phyloP scores from a whole-genome alignment of 805 yeast species.

The Ogataea naganishii region DNA sequence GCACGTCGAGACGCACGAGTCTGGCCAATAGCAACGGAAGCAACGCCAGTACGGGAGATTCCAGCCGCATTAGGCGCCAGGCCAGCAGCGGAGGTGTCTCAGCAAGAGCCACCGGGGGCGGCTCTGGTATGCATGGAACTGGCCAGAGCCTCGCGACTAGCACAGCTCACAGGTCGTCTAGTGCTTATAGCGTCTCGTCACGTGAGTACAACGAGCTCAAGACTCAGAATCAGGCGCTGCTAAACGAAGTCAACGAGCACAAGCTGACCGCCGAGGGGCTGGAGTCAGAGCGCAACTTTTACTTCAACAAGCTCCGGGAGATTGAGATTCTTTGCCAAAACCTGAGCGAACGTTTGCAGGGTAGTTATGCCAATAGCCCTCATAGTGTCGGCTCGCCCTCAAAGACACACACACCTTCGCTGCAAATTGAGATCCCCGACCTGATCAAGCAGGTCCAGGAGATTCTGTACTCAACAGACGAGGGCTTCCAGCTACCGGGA shows the following conservation, averaged over 20 bases:
- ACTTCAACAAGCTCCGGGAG: slow-evolving; percentile 81
- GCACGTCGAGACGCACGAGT: slow-evolving; percentile 15
- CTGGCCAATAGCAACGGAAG: slow-evolving; percentile 7
- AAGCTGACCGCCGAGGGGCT: slow-evolving; percentile 54
- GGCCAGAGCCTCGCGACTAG: too few species aligned
- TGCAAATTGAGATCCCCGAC: too few species aligned
- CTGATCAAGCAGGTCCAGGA: slow-evolving; percentile 58
- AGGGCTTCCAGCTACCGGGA: slow-evolving; percentile 66
- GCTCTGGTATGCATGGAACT: too few species aligned
- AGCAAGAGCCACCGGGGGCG: too few species aligned
- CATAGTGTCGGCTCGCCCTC: slow-evolving; percentile 14
- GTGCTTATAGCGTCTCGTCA: too few species aligned
- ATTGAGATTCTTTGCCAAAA: slow-evolving; percentile 76
- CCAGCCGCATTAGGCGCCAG: too few species aligned
- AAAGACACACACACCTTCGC: slow-evolving; percentile 3
- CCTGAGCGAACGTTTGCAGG: slow-evolving; percentile 46
- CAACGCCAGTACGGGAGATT: neutral
- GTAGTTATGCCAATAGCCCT: too few species aligned
- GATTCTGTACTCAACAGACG: slow-evolving; percentile 73
- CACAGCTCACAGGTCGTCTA: too few species aligned
- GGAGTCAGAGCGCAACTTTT: slow-evolving; percentile 81
- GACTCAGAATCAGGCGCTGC: too few species aligned
- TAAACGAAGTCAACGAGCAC: slow-evolving; percentile 49
- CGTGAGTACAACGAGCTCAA: too few species aligned
- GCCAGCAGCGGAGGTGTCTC: too few species aligned